Base-by-base conservation (phyloP, 768 basidiomycete species). In the Chalciporus pseudorubinellus region DNA sequence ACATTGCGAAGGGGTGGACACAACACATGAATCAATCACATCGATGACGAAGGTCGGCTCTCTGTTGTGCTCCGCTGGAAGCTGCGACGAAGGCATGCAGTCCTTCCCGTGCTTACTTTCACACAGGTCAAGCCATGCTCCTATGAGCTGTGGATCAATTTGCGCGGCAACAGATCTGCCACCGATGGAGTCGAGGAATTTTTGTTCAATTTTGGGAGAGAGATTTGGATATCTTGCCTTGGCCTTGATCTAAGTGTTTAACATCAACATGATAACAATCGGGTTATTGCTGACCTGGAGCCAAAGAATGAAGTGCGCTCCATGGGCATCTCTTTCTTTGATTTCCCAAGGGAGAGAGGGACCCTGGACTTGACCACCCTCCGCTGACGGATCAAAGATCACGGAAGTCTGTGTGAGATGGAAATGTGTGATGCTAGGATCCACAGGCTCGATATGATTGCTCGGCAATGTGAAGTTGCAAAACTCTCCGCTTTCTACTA, bases 41-140 rank as follows among this genome's bases (percentile, higher is more conserved):
- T 61, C 60, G 6, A 61, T 4, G 12, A 62, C 48, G n/a, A 62
- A 52, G 6, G 53, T 34, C 3, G 60, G 58, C 5, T 29, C 43
- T 29, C 18, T 41, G 16, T 46, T 24, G 39, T 1, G 12, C 14
- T 24, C 42, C 1, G 1, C 20, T 1, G 19, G 39, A 7, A 54
- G 16, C 24, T n/a, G 48, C n/a, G 18, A 19, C 4, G 52, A 40
- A 21, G 53, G 28, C 13, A 33, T 18, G 38, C 57, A 63, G n/a
- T 3, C 29, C 10, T 47, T 26, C 1, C 53, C 49, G 2, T 61
- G 60, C 5, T 47, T 16, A 10, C 16, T 56, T 52, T 60, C 59
- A 11, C 57, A 56, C 2, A 28, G 51, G 7, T 51, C 44, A 48
- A 59, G 57, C 60, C 58, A 59, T 6, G 26, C 11, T 3, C 50